Conservation (phyloP, 129 eudicot species). For the Logfia minima region DNA sequence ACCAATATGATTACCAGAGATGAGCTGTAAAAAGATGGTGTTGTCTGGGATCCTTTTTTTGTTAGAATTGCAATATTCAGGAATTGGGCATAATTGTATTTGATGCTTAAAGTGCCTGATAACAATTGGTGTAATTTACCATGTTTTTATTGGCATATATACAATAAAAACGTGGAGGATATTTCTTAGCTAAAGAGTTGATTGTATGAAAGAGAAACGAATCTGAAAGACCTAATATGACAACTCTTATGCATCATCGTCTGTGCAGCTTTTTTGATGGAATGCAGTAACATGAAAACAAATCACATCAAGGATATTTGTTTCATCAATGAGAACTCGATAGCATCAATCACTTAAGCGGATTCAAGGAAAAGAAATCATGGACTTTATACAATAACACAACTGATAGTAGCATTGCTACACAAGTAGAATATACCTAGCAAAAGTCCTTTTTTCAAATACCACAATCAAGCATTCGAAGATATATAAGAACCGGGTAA, state of each 20-base stretch:
- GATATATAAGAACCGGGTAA: too few species aligned
- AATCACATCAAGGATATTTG: neutral
- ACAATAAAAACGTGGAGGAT: neutral
- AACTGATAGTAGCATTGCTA: neutral
- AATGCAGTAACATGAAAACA: neutral
- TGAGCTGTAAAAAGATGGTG: constrained; percentile 51
- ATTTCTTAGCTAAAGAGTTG: neutral
- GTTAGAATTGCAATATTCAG: neutral
- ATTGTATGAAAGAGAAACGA: neutral
- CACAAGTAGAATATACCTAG: neutral
- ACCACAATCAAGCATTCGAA: neutral
- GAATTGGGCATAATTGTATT: neutral
- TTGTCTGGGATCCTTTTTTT: neutral
- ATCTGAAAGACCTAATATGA: too few species aligned
- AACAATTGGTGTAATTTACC: neutral
- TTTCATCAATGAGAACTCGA: neutral
- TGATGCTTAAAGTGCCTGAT: constrained; percentile 9
- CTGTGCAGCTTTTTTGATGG: neutral
- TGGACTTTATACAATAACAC: neutral
- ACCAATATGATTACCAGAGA: too few species aligned
- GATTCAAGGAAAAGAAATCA: neutral
- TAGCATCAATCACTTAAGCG: neutral
- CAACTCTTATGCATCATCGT: neutral
- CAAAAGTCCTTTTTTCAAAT: neutral
- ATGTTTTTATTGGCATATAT: neutral